phyloP scores from a whole-genome alignment of 2,329 filamentous ascomycete genomes.

The Clonostachys solani region DNA sequence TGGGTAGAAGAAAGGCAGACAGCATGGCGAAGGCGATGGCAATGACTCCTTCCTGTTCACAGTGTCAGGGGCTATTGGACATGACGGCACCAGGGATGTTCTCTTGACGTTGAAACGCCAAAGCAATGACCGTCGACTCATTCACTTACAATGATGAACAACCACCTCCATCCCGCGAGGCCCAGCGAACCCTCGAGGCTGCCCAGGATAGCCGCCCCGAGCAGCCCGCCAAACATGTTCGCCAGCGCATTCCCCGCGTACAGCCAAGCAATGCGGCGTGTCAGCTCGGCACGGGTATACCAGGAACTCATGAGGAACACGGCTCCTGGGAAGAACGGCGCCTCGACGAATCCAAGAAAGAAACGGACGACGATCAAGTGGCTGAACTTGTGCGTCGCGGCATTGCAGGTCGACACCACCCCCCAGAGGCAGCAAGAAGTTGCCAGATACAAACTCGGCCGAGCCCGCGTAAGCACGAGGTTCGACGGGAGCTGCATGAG shows the following conservation, averaged over 20 bases:
- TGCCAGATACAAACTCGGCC: conserved; percentile 49
- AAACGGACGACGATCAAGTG: conserved; percentile 41
- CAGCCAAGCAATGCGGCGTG: conserved; percentile 52
- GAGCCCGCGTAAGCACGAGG: conserved; percentile 46
- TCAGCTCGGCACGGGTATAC: conserved; percentile 42
- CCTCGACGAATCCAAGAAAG: conserved; percentile 36
- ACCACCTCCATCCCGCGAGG: conserved; percentile 59
- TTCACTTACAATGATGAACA: conserved; percentile 55
- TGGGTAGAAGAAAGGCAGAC: conserved; percentile 35
- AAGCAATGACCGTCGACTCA: conserved; percentile 41
- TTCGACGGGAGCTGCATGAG: conserved; percentile 61
- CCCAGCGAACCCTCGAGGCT: conserved; percentile 40
- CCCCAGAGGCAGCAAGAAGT: conserved; percentile 37
- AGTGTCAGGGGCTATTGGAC: conserved; percentile 49
- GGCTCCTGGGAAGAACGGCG: conserved; percentile 45
- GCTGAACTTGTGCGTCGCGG: conserved; percentile 33
- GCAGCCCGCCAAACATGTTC: conserved; percentile 45
- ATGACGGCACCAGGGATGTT: not conserved
- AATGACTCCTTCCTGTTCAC: conserved; percentile 26
- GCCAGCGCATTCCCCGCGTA: conserved; percentile 53
- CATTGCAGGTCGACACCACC: conserved; percentile 39
- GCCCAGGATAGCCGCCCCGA: conserved; percentile 43
- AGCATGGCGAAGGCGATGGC: conserved; percentile 29
- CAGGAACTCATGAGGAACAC: conserved; percentile 41
- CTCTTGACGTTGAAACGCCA: conserved; percentile 13